These are phyloP conservation scores for Pseudonitzschia pungens DNA, from an alignment of 108 stramenopile species.

Conservation along the genomic window DNA sequence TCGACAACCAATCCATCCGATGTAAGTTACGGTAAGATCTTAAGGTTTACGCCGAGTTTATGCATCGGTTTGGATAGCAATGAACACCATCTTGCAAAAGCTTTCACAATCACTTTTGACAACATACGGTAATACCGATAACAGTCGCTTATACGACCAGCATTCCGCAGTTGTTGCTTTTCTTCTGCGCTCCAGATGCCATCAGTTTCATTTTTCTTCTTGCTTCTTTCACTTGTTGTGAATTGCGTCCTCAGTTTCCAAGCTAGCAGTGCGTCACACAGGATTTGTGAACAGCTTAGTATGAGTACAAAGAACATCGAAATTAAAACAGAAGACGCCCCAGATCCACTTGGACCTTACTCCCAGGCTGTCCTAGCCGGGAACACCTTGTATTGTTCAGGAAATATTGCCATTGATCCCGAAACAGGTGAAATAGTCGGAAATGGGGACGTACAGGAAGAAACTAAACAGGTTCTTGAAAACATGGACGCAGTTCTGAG, in stretches of 20 bases:
- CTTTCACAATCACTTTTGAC: no score
- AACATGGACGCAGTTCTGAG: slow-evolving; percentile 52
- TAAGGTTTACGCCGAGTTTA: no score
- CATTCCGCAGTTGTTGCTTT: no score
- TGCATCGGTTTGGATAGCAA: no score
- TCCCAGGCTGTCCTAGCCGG: slow-evolving; percentile 49
- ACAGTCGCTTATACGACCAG: no score
- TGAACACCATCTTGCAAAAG: no score
- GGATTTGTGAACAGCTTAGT: not conserved
- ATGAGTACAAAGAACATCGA: slow-evolving; percentile 30
- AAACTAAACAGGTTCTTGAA: slow-evolving; percentile 43
- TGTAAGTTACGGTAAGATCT: no score
- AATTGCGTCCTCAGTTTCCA: not conserved
- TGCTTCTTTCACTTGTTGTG: not conserved
- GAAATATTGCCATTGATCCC: slow-evolving; percentile 48
- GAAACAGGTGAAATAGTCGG: slow-evolving; percentile 40
- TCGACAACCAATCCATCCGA: no score
- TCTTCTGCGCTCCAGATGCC: not conserved
- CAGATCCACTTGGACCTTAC: slow-evolving; percentile 55
- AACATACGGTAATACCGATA: no score
- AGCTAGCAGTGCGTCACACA: not conserved
- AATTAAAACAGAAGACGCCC: slow-evolving; percentile 38
- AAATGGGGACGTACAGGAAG: slow-evolving; percentile 40
- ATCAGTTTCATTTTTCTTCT: not conserved
- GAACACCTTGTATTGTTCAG: slow-evolving; percentile 47